Conservation (phyloP, 2,329 filamentous ascomycete species). For the Periconia macrospinosa region DNA sequence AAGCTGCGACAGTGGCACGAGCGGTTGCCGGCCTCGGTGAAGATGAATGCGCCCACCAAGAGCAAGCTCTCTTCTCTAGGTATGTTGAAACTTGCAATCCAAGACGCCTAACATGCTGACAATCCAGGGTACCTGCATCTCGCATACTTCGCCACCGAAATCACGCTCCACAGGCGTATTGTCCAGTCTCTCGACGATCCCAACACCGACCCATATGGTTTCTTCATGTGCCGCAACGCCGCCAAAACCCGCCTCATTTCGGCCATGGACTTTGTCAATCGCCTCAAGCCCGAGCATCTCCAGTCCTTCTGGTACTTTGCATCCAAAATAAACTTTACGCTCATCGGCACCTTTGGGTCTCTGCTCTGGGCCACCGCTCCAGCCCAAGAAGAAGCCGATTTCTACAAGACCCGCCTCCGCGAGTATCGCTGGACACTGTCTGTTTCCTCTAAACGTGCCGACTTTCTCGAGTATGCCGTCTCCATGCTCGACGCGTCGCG, state of each 20-base stretch:
- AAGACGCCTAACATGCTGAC: constrained; percentile 11
- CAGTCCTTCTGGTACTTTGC: constrained; percentile 93
- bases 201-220: constrained; percentile 72
- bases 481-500: constrained; percentile 49
- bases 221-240: constrained; percentile 89
- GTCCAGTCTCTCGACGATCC: constrained; percentile 72
- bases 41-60: constrained; percentile 62
- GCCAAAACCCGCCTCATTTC: constrained; percentile 93
- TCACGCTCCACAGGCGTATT: constrained; percentile 88
- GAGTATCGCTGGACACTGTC: constrained; percentile 95
- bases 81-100: constrained; percentile 16
- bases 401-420: constrained; percentile 80
- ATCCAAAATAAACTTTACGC: constrained; percentile 85
- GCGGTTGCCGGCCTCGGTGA: constrained; percentile 62
- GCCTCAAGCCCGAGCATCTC: constrained; percentile 81
- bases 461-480: constrained; percentile 50
- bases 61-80: constrained; percentile 49
- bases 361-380: constrained; percentile 88
- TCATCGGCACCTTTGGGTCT: constrained; percentile 92
- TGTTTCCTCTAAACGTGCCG: constrained; percentile 75
- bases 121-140: constrained; percentile 71
- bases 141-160: constrained; percentile 91
- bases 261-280: constrained; percentile 96
- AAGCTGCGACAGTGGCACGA: constrained; percentile 83
- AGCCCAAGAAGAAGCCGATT: constrained; percentile 84